Conservation (phyloP, 768 basidiomycete species). For the Trametes meyenii region DNA sequence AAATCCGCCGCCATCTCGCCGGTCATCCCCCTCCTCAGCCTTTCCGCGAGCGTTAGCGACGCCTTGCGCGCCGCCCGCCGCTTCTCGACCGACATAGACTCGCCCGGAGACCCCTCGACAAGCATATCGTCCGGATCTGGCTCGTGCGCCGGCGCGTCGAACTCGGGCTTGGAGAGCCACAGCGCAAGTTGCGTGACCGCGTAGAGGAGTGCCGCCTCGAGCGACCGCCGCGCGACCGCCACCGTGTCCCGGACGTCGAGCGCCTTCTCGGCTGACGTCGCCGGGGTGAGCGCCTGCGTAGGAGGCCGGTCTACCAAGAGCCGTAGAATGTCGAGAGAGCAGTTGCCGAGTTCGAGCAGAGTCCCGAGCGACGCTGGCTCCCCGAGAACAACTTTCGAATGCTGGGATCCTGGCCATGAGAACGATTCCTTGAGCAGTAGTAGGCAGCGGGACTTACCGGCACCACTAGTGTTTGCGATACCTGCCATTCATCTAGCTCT, state of each 20-base stretch:
- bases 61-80: conserved; percentile 46
- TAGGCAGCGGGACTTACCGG: conserved; percentile 54
- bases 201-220: conserved; percentile 72
- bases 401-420: conserved; percentile 46
- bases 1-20: conserved; percentile 79
- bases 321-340: conserved; percentile 72
- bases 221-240: conserved; percentile 56
- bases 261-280: conserved; percentile 44
- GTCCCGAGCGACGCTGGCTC: conserved; percentile 88
- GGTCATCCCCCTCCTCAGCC: conserved; percentile 74
- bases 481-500: conserved; percentile 72
- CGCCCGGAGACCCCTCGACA: conserved; percentile 11
- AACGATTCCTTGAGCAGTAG: not conserved
- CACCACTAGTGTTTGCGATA: conserved; percentile 66
- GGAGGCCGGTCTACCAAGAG: conserved; percentile 65
- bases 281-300: conserved; percentile 52
- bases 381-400: conserved; percentile 80
- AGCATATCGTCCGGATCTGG: conserved; percentile 48
- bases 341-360: conserved; percentile 81
- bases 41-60: conserved; percentile 60
- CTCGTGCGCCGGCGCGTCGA: conserved; percentile 47
- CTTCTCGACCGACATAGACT: conserved; percentile 35
- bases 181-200: conserved; percentile 76
- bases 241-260: conserved; percentile 60
- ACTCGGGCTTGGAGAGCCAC: conserved; percentile 77